Evolutionary conservation across 306 rosid genomes (phyloP).

Genomic region (barrel medic (Medicago truncatula)): DNA sequence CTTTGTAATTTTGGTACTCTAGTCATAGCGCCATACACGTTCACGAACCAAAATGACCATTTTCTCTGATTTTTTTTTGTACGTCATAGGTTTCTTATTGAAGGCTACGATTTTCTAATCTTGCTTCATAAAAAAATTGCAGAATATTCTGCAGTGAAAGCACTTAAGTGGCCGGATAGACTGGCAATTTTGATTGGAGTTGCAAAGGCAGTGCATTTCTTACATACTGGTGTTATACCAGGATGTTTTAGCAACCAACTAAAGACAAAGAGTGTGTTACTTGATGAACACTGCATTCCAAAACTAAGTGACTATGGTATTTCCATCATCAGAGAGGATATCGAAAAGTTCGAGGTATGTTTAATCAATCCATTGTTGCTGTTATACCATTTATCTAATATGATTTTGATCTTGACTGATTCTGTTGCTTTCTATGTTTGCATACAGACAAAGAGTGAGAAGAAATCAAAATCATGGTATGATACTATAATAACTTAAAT

Average conservation of each 20-base stretch:
- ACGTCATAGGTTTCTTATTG: slow-evolving; percentile 7
- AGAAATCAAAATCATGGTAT: slow-evolving; percentile 65
- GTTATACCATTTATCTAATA: slow-evolving; percentile 1
- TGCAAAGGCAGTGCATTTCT: slow-evolving; percentile 86
- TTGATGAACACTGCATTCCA: slow-evolving; percentile 80
- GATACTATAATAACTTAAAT: slow-evolving; percentile 12
- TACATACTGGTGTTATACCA: slow-evolving; percentile 84
- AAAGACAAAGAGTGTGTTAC: slow-evolving; percentile 71
- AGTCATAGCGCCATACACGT: background rate
- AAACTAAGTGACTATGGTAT: slow-evolving; percentile 90
- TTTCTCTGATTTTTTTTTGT: background rate
- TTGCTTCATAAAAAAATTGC: slow-evolving; percentile 35
- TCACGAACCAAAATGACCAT: background rate
- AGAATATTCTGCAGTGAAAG: slow-evolving; percentile 65
- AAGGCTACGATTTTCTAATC: slow-evolving; percentile 40
- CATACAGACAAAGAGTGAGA: slow-evolving; percentile 67
- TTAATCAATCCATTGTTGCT: slow-evolving; percentile 1
- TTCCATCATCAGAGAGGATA: slow-evolving; percentile 65
- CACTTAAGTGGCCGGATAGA: slow-evolving; percentile 85
- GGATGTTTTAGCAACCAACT: slow-evolving; percentile 74
- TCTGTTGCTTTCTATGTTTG: slow-evolving; percentile 40
- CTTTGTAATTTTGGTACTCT: background rate
- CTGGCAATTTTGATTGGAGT: slow-evolving; percentile 77
- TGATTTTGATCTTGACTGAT: slow-evolving; percentile 25
- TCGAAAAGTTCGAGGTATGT: slow-evolving; percentile 67